Evolutionary conservation across 305 asterid genomes (phyloP), one percentile per base, ranked within the genome.

Genomic region (Fraxinus albicans): DNA sequence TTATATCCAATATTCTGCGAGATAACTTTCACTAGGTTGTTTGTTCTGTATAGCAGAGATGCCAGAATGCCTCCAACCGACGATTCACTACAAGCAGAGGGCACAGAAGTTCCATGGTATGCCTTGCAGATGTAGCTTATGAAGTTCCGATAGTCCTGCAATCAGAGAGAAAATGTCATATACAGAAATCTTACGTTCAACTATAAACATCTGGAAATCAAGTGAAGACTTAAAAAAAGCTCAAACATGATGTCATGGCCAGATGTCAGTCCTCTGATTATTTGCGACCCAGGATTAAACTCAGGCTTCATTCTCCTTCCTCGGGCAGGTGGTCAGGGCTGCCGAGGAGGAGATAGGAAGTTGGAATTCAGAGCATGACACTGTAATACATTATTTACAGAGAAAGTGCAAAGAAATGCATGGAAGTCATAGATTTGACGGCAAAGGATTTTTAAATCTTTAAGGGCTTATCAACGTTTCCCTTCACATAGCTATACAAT

Each of bases 141-240:
- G 81, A 87, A 84, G 84, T 87, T 63, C 40, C 15, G 38, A 55
- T 89, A 89, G 50, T 87, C 90, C 92, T 89, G 89, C 82, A 81
- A 80, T 6, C 7, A 42, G 40, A 38, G 13, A 70, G 40, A 29
- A 13, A 70, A 31, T 15, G 21, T 12, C 7, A 25, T 67, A 5
- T 12, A 67, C 34, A 67, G 33, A 27, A 67, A 67, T 23, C 33
- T 67, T 27, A 67, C n/a, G 12, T 27, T 27, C 74, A 4, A 15
- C n/a, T 36, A 33, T 31, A 31, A 70, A 15, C 44, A 70, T 70
- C 40, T 4, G 10, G 44, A 70, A 70, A 70, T 35, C 40, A 31
- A 69, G 40, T 65, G 15, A 29, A 29, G 75, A 2, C 38, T 12
- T 7, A 29, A 50, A 50, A 50, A 15, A 50, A 10, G 21, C 60